Conservation (phyloP, 2,329 filamentous ascomycete genomes). For the Metarhizium guizhouense region DNA sequence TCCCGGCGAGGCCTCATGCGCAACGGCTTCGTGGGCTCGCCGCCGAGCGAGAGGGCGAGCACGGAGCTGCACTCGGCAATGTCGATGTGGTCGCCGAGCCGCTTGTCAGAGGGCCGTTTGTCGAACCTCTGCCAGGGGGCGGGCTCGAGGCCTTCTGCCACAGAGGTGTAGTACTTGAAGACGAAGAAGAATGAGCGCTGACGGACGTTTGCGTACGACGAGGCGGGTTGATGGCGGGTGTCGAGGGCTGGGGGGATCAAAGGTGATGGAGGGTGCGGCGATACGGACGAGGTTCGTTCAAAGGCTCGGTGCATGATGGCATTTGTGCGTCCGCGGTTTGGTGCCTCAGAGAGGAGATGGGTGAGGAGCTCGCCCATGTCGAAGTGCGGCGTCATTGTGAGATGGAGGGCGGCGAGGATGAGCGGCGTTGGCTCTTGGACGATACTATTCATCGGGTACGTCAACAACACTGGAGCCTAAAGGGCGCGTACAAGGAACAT, state of each 20-base stretch:
- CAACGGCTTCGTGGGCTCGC: slow-evolving; percentile 39
- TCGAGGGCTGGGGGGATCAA: slow-evolving; percentile 9
- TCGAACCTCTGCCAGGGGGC: slow-evolving; percentile 53
- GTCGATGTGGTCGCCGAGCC: slow-evolving; percentile 42
- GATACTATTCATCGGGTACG: slow-evolving; percentile 30
- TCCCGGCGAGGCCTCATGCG: slow-evolving; percentile 39
- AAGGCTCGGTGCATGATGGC: slow-evolving; percentile 44
- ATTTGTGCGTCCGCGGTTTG: slow-evolving; percentile 32
- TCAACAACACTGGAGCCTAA: background rate
- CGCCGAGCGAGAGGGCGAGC: slow-evolving; percentile 47
- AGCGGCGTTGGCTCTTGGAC: slow-evolving; percentile 52
- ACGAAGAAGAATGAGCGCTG: slow-evolving; percentile 53
- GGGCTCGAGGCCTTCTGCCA: slow-evolving; percentile 44
- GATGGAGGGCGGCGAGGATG: slow-evolving; percentile 49
- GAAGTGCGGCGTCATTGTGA: slow-evolving; percentile 47
- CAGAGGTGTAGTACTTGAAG: slow-evolving; percentile 57
- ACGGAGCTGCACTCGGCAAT: slow-evolving; percentile 51
- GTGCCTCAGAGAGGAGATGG: slow-evolving; percentile 41
- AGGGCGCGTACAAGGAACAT: slow-evolving; percentile 21
- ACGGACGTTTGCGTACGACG: slow-evolving; percentile 25
- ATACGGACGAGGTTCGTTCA: slow-evolving; percentile 14
- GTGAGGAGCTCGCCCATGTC: slow-evolving; percentile 53
- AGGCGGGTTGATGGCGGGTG: background rate
- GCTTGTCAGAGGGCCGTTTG: slow-evolving; percentile 28
- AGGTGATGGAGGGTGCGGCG: slow-evolving; percentile 10